Base-by-base conservation (phyloP, 2,329 filamentous ascomycete species). In the Didymella arachidicola region DNA sequence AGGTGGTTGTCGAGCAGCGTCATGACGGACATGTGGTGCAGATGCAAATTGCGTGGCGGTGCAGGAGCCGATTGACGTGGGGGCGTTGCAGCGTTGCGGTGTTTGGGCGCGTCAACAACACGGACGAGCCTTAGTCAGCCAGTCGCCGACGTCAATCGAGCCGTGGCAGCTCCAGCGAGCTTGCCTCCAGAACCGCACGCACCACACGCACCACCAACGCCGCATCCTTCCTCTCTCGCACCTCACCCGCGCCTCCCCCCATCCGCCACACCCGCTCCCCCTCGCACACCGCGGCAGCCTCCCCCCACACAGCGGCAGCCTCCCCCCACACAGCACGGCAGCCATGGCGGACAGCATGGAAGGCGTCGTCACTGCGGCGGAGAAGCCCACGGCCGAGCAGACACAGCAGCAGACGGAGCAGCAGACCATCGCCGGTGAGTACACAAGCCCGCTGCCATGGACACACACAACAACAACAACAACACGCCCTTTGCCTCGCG, bases 341-440 rank as follows among this genome's bases (percentile, higher is more conserved):
- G 70, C 53, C 57, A 83, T 83, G 81, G 79, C 80, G 61, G 80
- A 82, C 65, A 79, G 77, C 72, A 83, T 83, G 81, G 81, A 82
- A 76, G 78, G 77, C 65, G 77, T 80, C 65, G 77, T 78, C 64
- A 64, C 68, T 55, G 77, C 71, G 66, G 75, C 74, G 59, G 77
- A 80, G 63, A 72, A 79, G 72, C 72, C 74, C 54, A 77, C 75
- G 57, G 70, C 69, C 49, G 77, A 79, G 61, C 78, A 78, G 56
- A 75, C 76, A 16, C 73, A 75, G 66, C 72, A 79, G 61, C 78
- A 78, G 56, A 75, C 76, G 14, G 73, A 76, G 66, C 72, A 77
- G 62, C 77, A 76, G 72, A 71, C 74, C 42, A 74, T 78, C 43
- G 68, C 71, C 51, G 77, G 77, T 79, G 71, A 67, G 77, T 63